These are phyloP conservation scores for Tuber magnatum DNA, from an alignment of 495 filamentous ascomycete genomes.

Conservation along the genomic window DNA sequence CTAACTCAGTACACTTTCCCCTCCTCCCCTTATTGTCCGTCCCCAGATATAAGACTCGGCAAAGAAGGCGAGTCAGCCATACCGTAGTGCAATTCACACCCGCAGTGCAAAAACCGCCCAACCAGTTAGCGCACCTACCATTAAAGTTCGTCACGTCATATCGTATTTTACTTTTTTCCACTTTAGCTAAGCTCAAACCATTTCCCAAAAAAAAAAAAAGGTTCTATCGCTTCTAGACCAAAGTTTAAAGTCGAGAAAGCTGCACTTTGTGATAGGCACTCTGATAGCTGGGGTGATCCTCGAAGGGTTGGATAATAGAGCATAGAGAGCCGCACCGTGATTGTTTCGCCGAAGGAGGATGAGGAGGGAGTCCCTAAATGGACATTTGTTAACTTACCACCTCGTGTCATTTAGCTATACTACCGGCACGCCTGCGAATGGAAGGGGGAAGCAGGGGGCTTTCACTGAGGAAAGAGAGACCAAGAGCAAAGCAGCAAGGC, in stretches of 20 bases:
- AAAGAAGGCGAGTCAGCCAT: neutral
- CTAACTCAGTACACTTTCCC: neutral
- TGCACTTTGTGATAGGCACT: neutral
- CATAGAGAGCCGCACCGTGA: neutral
- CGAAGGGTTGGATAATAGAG: neutral
- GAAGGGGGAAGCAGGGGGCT: neutral
- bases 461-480: neutral
- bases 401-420: neutral
- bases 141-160: neutral
- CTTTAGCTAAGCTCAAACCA: neutral
- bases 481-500: neutral
- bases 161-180: neutral
- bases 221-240: neutral
- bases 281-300: neutral
- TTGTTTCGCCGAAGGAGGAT: neutral
- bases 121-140: neutral
- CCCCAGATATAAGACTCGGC: neutral
- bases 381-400: neutral
- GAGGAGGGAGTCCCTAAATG: neutral
- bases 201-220: neutral
- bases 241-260: neutral
- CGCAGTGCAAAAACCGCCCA: neutral
- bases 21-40: neutral
- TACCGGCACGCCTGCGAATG: neutral
- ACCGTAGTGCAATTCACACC: constrained; percentile 4